Evolutionary conservation across 306 rosid species (phyloP), one percentile per base, ranked within the genome.

Genomic region (Cotoneaster glaucophyllus): DNA sequence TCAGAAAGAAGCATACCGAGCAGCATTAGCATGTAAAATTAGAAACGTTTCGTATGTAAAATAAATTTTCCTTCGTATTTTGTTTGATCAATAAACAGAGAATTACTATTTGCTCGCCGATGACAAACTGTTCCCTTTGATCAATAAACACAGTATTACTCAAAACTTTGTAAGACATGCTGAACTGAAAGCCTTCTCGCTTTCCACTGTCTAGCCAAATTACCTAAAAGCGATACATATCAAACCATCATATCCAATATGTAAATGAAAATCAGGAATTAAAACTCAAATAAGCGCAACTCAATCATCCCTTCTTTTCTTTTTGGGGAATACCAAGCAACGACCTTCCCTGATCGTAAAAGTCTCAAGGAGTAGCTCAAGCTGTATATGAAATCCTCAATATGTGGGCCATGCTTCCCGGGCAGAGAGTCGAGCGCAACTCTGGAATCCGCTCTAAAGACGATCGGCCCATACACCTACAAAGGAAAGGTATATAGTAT

Each of bases 271-370:
- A 18, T n/a, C 43, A 3, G 24, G 22, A 22, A 14, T 68, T 80
- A 93, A 85, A 90, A 94, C 84, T 94, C 97, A 26, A 53, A 90
- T 13, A 94, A 26, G 17, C 95, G 90, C 61, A 94, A 84, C 84
- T 94, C 97, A 61, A 94, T 76, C 98, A 94, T 94, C 70, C 96
- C 98, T 64, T 94, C 98, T 81, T 90, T 91, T 71, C 95, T 77
- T 80, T 88, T 87, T 0, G 96, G 97, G 69, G 98, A 91, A 80
- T 86, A 94, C 98, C 98, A 94, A 67, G 93, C 95, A 72, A 94
- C 95, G 0, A 91, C 79, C 87, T 90, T 94, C 70, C 93, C 98
- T 1, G 98, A 91, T 28, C 75, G 22, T 26, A 92, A 50, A 75
- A 81, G 83, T 82, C 79, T 80, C 31, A 90, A 77, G 32, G 96